Conservation (phyloP, 75 land plant genomes). For the Adiantum capillusveneris region DNA sequence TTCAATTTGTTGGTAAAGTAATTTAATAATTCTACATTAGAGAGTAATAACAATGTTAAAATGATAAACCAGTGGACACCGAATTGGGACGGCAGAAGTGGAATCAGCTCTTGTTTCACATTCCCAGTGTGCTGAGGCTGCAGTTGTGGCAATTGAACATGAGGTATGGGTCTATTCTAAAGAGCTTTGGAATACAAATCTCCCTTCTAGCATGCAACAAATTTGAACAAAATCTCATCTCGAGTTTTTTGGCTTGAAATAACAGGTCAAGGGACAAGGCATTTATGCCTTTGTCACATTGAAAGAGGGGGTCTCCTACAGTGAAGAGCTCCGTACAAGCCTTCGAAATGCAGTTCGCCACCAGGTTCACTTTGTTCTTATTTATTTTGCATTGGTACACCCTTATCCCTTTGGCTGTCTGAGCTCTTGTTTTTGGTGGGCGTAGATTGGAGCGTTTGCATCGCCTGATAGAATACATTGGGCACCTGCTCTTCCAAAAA, state of each 20-base stretch:
- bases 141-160: constrained; percentile 97
- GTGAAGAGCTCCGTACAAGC: constrained; percentile 69
- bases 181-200: too few relatives aligned
- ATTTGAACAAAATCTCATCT: background rate
- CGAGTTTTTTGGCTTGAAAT: background rate
- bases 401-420: background rate
- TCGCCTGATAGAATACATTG: constrained; percentile 91
- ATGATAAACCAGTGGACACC: constrained; percentile 86
- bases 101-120: constrained; percentile 98
- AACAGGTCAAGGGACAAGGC: constrained; percentile 91
- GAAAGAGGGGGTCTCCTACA: constrained; percentile 77
- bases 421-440: background rate
- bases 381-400: background rate
- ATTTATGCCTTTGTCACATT: constrained; percentile 95
- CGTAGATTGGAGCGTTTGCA: constrained; percentile 95
- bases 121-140: constrained; percentile 94
- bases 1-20: too few relatives aligned
- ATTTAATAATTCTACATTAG: too few relatives aligned
- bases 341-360: constrained; percentile 56
- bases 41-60: background rate
- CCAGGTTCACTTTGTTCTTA: constrained; percentile 39
- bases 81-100: constrained; percentile 98
- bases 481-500: constrained; percentile 97
- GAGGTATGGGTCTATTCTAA: constrained; percentile 64
- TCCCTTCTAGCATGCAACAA: too few relatives aligned